Conservation (phyloP, 306 rosid species). For the Psophocarpus tetragonolobus region DNA sequence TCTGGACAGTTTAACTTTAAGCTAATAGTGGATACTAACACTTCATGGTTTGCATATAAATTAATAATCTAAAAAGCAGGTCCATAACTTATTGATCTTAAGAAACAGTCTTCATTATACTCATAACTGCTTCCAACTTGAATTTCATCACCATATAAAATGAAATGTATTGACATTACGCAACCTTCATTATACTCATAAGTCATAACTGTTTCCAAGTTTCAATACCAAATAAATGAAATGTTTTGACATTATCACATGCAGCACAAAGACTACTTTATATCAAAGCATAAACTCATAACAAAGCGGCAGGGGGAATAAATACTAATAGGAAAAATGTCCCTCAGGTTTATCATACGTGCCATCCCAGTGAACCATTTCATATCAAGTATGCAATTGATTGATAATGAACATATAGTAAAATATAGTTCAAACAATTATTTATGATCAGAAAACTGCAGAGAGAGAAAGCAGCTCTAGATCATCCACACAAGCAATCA, state of each 20-base stretch:
- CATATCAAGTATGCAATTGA: not conserved
- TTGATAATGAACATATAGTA: constrained; percentile 11
- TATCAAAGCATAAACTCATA: not conserved
- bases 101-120: not conserved
- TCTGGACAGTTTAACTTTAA: not conserved
- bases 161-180: not conserved
- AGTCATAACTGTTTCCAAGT: not conserved
- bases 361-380: not conserved
- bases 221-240: not conserved
- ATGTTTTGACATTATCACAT: not conserved
- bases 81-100: not conserved
- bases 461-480: not conserved
- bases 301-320: not conserved
- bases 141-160: not conserved
- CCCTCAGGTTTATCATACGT: not conserved
- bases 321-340: not conserved
- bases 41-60: not conserved
- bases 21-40: not conserved
- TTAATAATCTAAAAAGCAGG: not conserved
- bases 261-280: not conserved
- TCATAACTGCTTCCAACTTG: not conserved
- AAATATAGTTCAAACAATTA: not conserved
- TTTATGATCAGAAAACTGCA: not conserved
- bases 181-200: not conserved
- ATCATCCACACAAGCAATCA: not conserved